Evolutionary conservation across 2,329 filamentous ascomycete genomes (phyloP).

Genomic region (Phialocephala subalpina): DNA sequence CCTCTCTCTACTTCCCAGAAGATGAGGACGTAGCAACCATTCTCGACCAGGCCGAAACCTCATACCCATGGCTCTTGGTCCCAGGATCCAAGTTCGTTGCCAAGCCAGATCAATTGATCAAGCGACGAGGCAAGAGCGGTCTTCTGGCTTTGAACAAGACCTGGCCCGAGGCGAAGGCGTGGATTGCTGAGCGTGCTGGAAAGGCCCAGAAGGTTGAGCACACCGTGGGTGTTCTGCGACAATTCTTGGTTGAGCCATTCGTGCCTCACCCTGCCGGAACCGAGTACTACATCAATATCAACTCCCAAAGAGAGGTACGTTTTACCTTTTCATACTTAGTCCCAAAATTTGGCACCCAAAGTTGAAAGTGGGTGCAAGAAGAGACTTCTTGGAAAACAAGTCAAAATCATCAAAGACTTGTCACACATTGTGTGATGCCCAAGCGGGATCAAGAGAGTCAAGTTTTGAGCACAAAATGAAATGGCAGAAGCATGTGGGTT

Average conservation of each 20-base stretch:
- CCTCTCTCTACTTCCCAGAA: constrained; percentile 91
- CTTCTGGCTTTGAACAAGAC: constrained; percentile 96
- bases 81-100: constrained; percentile 92
- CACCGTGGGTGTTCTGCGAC: constrained; percentile 84
- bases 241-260: constrained; percentile 98
- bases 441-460: neutral
- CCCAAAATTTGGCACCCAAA: neutral
- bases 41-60: constrained; percentile 94
- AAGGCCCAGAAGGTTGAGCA: constrained; percentile 95
- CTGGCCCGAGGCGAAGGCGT: constrained; percentile 92
- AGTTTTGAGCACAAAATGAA: constrained; percentile 7
- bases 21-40: constrained; percentile 83
- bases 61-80: constrained; percentile 93
- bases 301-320: constrained; percentile 99
- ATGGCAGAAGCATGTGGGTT: constrained; percentile 32
- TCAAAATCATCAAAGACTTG: neutral
- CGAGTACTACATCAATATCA: constrained; percentile 99
- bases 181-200: constrained; percentile 91
- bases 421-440: neutral
- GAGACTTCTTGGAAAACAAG: neutral
- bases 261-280: constrained; percentile 94
- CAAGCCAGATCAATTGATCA: constrained; percentile 99
- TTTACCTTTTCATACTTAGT: constrained; percentile 22
- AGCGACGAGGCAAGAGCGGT: constrained; percentile 98
- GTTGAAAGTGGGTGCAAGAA: neutral